phyloP scores from a whole-genome alignment of 140 eudicot genomes.

The Anethum foeniculum region DNA sequence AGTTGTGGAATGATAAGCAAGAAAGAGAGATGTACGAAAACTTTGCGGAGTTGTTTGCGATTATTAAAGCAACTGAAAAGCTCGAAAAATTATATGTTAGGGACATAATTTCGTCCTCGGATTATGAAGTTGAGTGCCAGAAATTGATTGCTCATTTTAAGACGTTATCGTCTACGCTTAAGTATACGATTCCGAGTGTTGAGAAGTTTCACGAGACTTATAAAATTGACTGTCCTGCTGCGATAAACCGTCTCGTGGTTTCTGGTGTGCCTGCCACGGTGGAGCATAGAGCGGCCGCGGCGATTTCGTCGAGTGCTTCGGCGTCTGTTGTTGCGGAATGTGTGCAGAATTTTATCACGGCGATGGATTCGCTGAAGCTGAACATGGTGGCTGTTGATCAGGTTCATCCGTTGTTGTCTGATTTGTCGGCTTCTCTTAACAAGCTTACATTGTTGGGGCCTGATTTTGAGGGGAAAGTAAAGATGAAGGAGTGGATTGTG shows the following conservation, averaged over 20 bases:
- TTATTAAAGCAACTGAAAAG: constrained; percentile 80
- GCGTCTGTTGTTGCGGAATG: constrained; percentile 86
- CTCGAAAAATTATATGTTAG: constrained; percentile 79
- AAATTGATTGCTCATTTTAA: constrained; percentile 79
- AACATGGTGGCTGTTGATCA: constrained; percentile 94
- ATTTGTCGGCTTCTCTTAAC: constrained; percentile 53
- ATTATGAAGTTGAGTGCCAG: constrained; percentile 70
- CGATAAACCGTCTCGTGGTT: constrained; percentile 58
- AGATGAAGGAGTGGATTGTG: constrained; percentile 80
- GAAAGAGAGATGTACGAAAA: constrained; percentile 94
- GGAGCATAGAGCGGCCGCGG: constrained; percentile 77
- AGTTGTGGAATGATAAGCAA: constrained; percentile 84
- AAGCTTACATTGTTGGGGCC: constrained; percentile 65
- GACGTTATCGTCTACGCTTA: constrained; percentile 63
- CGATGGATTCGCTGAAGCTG: constrained; percentile 85
- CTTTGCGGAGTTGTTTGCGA: constrained; percentile 77
- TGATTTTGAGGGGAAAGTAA: constrained; percentile 88
- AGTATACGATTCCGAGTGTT: constrained; percentile 65
- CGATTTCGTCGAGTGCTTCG: constrained; percentile 41
- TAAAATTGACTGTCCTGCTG: constrained; percentile 78
- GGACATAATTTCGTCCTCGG: constrained; percentile 62
- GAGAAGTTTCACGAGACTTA: constrained; percentile 78
- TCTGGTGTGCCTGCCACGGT: constrained; percentile 95
- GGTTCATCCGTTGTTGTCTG: constrained; percentile 71
- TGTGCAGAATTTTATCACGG: constrained; percentile 83